Evolutionary conservation across 352 stramenopile species (phyloP).

Genomic region (Globisporangium nunn): DNA sequence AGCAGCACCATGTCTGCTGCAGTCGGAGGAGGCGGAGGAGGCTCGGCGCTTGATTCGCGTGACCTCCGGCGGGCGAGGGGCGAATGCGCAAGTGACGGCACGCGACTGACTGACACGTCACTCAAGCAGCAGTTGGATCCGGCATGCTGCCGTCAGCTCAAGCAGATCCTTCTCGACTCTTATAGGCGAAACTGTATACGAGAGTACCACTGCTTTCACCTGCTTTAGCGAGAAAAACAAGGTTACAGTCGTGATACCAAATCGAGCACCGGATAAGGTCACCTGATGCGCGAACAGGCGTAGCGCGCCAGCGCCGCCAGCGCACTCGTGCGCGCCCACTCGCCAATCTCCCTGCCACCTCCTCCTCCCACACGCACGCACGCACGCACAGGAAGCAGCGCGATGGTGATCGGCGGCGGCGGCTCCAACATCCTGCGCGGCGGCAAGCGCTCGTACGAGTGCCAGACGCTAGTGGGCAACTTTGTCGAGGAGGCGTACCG

Average conservation of each 20-base stretch:
- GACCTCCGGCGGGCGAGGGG: neutral
- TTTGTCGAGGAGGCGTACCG: conserved; percentile 78
- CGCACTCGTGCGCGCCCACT: neutral
- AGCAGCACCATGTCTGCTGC: conserved; percentile 27
- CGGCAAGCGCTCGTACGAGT: conserved; percentile 71
- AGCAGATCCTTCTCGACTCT: neutral
- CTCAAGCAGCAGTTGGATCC: too few relatives aligned
- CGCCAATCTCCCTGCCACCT: too few relatives aligned
- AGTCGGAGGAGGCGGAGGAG: neutral
- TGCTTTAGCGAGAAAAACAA: neutral
- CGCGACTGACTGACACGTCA: neutral
- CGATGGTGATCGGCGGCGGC: conserved; percentile 35
- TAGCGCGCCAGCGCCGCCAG: neutral
- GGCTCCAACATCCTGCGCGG: conserved; percentile 79
- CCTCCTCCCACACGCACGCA: too few relatives aligned
- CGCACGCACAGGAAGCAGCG: neutral
- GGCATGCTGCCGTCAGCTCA: neutral
- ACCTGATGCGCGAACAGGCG: neutral
- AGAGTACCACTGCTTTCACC: neutral
- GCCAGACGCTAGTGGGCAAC: conserved; percentile 74
- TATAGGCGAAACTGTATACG: neutral
- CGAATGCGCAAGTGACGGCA: neutral
- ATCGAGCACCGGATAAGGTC: neutral
- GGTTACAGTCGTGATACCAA: neutral
- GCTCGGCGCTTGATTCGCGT: neutral